Base-by-base conservation (phyloP, 257 asterid species). In the Salvia rosmarinus region DNA sequence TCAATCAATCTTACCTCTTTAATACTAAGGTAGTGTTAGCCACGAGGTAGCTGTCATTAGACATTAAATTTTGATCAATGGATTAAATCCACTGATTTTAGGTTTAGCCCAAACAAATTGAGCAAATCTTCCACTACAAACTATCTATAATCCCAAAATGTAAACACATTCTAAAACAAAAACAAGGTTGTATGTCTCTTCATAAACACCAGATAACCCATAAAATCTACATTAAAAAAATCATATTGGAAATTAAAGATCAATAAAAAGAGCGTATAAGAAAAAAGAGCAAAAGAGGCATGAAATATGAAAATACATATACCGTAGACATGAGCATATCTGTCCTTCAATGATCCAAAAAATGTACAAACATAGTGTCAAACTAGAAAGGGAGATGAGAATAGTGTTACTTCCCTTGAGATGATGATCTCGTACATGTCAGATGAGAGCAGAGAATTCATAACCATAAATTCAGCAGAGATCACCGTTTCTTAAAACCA, bases 401-500 rank as follows among this genome's bases (percentile, higher is more conserved):
- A 56, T 51, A 66, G 7, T 8, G n/a, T 5, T 55, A 52, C 23
- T 23, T 51, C 20, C n/a, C n/a, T 42, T 60, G n/a, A 34, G 39
- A 49, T 50, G 54, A 44, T n/a, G 23, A 10, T 39, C 73, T 56
- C 19, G 21, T 60, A 19, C 49, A 66, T 20, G 51, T 57, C 49
- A 35, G 43, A 62, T 34, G 28, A 74, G 71, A 50, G 17, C 50
- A 61, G 13, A 51, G 21, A 61, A 54, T 44, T n/a, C 67, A 49
- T 40, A 20, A 51, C 44, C 34, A 35, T n/a, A 25, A 25, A 25
- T 25, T 25, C 30, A 3, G n/a, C n/a, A 1, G 30, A 25, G 30
- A 25, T 25, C 30, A 25, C 30, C 30, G 30, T 78, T 90, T 90
- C 82, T 90, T 90, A 71, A 90, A 90, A 19, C 97, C 97, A 74